Base-by-base conservation (phyloP, 2,329 filamentous ascomycete species). In the Nannizziopsis barbatae region DNA sequence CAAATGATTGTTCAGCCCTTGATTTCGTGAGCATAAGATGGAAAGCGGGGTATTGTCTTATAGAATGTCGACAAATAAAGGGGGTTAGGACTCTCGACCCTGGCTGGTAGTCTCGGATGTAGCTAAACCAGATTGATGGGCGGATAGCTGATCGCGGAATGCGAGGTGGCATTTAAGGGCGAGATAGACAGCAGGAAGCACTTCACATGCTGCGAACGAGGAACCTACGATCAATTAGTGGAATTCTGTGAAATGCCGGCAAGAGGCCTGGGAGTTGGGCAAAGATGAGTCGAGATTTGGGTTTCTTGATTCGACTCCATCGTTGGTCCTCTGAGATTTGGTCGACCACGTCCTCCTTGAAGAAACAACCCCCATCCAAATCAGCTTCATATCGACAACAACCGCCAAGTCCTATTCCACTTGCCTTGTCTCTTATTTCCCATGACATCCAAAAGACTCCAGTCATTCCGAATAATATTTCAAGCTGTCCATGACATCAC, bases 401-500 rank as follows among this genome's bases (percentile, higher is more conserved):
- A 12, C 32, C 32, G 4, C 30, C 3, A 18, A 32, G 31, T 27
- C 4, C 20, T 32, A 30, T 33, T 12, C 12, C 40, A 5, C 32
- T 32, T 32, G 30, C 11, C 27, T 39, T 22, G n/a, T 12, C 35
- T 46, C 31, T 41, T 40, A 27, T 45, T 46, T 41, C 52, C 49
- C 47, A 47, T 45, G 42, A 45, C 27, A 49, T 20, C 30, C 38
- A 40, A 33, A n/a, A 20, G 30, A 2, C 3, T 42, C 22, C 11
- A 17, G 35, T 17, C 3, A 42, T 30, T 7, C 36, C 27, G 17
- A 27, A 32, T 39, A 22, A 42, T 35, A 18, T 33, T 30, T 46
- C 52, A 56, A 59, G 62, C 58, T 63, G 65, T 78, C 74, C 71
- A 86, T 86, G 82, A 80, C 80, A 76, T 75, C 79, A 67, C 71